Conservation (phyloP, 345 rosid species). For the Syzygium jambos region DNA sequence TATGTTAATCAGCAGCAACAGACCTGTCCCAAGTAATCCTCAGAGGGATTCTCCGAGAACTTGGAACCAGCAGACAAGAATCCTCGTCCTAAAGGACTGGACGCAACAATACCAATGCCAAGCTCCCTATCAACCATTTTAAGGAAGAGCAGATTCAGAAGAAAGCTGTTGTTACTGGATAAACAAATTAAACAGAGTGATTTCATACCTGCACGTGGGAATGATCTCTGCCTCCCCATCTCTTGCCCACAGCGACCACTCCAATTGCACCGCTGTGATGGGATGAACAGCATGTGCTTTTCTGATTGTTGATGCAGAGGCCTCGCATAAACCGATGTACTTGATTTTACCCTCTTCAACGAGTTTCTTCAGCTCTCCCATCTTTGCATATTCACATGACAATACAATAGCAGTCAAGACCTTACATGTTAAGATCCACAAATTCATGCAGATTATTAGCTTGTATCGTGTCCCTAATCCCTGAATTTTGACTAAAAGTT, state of each 20-base stretch:
- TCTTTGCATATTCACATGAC: not conserved
- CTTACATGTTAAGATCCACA: not conserved
- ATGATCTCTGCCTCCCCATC: conserved; percentile 69
- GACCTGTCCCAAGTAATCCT: conserved; percentile 44
- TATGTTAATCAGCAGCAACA: not conserved
- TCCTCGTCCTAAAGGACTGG: conserved; percentile 64
- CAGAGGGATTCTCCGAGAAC: conserved; percentile 23
- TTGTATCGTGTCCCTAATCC: not conserved
- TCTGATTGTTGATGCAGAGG: conserved; percentile 73
- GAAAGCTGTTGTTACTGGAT: not conserved
- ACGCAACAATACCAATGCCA: conserved; percentile 68
- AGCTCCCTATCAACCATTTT: conserved; percentile 37
- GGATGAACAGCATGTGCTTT: conserved; percentile 82
- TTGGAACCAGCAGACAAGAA: conserved; percentile 62
- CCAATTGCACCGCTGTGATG: conserved; percentile 58
- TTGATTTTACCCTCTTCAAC: conserved; percentile 66
- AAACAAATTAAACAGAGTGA: not conserved
- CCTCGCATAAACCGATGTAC: conserved; percentile 67
- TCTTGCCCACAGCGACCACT: conserved; percentile 83
- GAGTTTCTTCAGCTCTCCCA: not conserved
- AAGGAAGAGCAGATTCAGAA: not conserved
- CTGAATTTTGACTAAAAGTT: not conserved
- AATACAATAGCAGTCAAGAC: not conserved
- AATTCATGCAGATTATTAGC: not conserved
- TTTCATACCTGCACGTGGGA: conserved; percentile 19